Evolutionary conservation across 2,329 filamentous ascomycete species (phyloP).

Genomic region (Penicillium sp.): DNA sequence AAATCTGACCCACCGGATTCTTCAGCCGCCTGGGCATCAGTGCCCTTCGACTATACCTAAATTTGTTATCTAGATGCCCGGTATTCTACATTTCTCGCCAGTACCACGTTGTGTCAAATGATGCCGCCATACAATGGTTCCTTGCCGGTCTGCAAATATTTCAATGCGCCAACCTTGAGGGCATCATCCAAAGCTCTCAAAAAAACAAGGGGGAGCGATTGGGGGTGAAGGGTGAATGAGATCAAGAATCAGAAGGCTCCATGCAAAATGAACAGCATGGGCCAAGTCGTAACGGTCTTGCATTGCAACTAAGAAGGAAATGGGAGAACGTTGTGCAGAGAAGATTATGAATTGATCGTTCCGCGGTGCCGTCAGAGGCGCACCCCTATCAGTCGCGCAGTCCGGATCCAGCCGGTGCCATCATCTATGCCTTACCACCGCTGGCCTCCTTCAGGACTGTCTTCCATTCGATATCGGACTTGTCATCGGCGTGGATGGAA

Average conservation of each 20-base stretch:
- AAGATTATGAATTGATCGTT: slow-evolving; percentile 31
- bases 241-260: slow-evolving; percentile 6
- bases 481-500: slow-evolving; percentile 46
- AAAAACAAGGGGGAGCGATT: not conserved
- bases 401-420: slow-evolving; percentile 38
- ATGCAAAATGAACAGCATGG: slow-evolving; percentile 19
- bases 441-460: slow-evolving; percentile 40
- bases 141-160: not conserved
- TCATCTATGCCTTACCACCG: slow-evolving; percentile 44
- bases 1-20: not conserved
- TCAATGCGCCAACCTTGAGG: not conserved
- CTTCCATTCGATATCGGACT: slow-evolving; percentile 46
- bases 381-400: slow-evolving; percentile 28
- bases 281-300: slow-evolving; percentile 40
- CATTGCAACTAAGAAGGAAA: slow-evolving; percentile 38
- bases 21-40: not conserved
- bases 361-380: slow-evolving; percentile 24
- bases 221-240: slow-evolving; percentile 15
- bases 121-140: not conserved
- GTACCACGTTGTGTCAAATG: not conserved
- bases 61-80: not conserved
- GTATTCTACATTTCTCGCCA: slow-evolving; percentile 4
- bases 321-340: slow-evolving; percentile 30
- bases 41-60: too few species aligned
- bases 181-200: not conserved